phyloP scores from a whole-genome alignment of 1,284 basidiomycete genomes.

The Cutaneotrichosporon cutaneum region DNA sequence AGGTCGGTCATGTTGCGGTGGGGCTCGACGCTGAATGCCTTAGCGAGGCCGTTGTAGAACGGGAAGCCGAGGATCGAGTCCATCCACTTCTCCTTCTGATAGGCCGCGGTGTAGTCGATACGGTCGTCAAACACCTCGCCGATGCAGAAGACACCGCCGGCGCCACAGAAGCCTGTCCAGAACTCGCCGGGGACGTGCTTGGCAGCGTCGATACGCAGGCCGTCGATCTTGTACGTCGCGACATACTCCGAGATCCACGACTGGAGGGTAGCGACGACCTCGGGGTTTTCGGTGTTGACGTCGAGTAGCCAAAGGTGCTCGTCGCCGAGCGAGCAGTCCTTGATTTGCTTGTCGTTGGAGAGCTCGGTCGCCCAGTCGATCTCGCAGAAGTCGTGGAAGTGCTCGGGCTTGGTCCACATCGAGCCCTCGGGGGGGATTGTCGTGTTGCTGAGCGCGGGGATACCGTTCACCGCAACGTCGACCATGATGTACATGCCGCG shows the following conservation, averaged over 20 bases:
- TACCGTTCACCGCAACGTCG: slow-evolving; percentile 73
- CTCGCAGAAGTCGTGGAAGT: slow-evolving; percentile 66
- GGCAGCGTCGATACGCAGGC: slow-evolving; percentile 74
- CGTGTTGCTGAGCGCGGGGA: slow-evolving; percentile 56
- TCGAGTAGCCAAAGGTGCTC: slow-evolving; percentile 66
- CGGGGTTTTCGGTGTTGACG: slow-evolving; percentile 66
- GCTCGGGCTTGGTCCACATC: slow-evolving; percentile 40
- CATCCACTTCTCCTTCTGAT: slow-evolving; percentile 45
- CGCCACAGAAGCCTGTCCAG: slow-evolving; percentile 60
- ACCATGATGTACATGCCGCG: slow-evolving; percentile 76
- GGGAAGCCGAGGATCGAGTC: slow-evolving; percentile 60
- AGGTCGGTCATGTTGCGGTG: slow-evolving; percentile 63
- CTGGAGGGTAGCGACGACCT: slow-evolving; percentile 61
- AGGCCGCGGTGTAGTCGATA: slow-evolving; percentile 52
- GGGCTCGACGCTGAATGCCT: slow-evolving; percentile 61
- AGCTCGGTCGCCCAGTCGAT: slow-evolving; percentile 58
- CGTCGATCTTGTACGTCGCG: slow-evolving; percentile 61
- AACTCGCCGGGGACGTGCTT: slow-evolving; percentile 58
- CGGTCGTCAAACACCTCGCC: slow-evolving; percentile 71
- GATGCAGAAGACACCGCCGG: slow-evolving; percentile 76
- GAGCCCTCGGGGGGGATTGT: slow-evolving; percentile 35
- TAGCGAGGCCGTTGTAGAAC: slow-evolving; percentile 64
- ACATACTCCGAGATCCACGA: slow-evolving; percentile 65
- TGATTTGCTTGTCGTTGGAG: slow-evolving; percentile 62
- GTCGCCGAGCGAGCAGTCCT: slow-evolving; percentile 74